Base-by-base conservation (phyloP, 2,329 filamentous ascomycete species). In the Cytospora mali region DNA sequence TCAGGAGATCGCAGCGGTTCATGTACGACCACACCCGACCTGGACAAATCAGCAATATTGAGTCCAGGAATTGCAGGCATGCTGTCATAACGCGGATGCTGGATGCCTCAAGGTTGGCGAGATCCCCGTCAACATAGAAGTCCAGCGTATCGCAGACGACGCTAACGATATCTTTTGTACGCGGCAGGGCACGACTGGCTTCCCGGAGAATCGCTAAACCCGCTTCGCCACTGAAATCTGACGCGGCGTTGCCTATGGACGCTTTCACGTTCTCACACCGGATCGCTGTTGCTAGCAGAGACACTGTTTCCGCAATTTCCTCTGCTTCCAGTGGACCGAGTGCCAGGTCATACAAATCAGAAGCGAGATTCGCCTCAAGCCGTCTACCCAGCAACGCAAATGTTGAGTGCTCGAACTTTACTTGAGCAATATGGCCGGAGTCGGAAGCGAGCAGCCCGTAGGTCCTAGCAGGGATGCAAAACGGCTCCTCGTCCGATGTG, bases 1-100 rank as follows among this genome's bases (percentile, higher is more conserved):
- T 90, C 52, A 99, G 81, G 21, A 99, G 79, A 66, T 88, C 87
- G 73, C 92, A 96, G 62, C 92, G 87, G 4, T 89, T 87, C 69
- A 99, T 83, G 73, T 94, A 91, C 4, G 94, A 93, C 93, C 95
- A 98, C 6, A 97, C 88, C 64, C 93, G 84, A 62, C 90, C 90
- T 0, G 95, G 94, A 57, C 89, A 86, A n/a, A 84, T 90, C 69
- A 83, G 81, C 28, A 95, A 75, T 21, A 96, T 78, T 3, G 89
- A 86, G 68, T 90, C 84, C 42, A 96, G 79, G 70, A 98, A 97
- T 58, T 92, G 88, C 25, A 93, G 77, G 72, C 92, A 96, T 27
- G 90, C 86, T 13, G 80, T 79, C 61, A 88, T 74, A 54, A 93
- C 83, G 2, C 88, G 81, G 29, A 96, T 81, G 39, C 87, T 84